Evolutionary conservation across 106 monocot species (phyloP), one percentile per base, ranked within the genome.

Genomic region (Dioscorea alata): DNA sequence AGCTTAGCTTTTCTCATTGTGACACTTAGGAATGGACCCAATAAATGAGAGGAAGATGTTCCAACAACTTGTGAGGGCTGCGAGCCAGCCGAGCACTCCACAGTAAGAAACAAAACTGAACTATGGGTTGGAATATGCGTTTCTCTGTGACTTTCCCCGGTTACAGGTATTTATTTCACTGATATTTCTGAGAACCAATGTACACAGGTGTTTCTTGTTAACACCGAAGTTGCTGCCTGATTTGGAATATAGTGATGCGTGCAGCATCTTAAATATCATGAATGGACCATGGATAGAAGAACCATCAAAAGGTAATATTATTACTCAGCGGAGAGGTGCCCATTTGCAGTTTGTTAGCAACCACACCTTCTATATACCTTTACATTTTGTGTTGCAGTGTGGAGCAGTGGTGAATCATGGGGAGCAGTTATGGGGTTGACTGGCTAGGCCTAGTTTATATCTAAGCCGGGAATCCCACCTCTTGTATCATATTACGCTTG

Each of bases 11-110:
- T 65, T 51, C 13, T 23, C 14, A 18, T 23, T 12, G 19, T 34
- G 6, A 20, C 62, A 16, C 49, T 67, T 59, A 99, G 97, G 97
- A 33, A 99, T 99, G 97, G 97, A 99, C 68, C 97, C 90, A 4
- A 83, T 99, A 71, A 99, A 99, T 58, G 97, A 99, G 74, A 83
- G 97, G 61, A 99, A 99, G 66, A 99, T 99, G 97, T 99, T 99
- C 73, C 97, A 99, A 67, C 97, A 99, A 66, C 97, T 99, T 63
- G 97, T 99, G 33, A 82, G 92, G 72, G 97, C 97, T 49, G 89
- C 97, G 13, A 99, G 92, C 57, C 92, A 90, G 70, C 70, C 74
- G 51, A 92, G 81, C 60, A 99, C 97, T 22, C 97, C 97, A 28
- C 97, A 99, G 96, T 97, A 82, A 85, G 82, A 8, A 33, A 21